Evolutionary conservation across 2,329 filamentous ascomycete species (phyloP).

Genomic region (Thelonectria olida): DNA sequence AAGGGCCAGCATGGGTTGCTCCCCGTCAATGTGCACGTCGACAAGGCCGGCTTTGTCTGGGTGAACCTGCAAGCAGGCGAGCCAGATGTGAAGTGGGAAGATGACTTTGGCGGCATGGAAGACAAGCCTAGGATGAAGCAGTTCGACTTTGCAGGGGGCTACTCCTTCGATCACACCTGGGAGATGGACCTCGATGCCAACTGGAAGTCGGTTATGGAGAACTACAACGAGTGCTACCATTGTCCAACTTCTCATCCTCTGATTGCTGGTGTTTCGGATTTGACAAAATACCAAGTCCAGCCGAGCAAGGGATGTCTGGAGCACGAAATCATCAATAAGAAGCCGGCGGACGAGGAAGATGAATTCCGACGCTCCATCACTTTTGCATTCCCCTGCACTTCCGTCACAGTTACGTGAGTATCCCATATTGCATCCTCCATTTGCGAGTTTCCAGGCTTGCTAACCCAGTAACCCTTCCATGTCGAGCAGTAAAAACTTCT

Average conservation of each 20-base stretch:
- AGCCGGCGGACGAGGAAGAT: slow-evolving; percentile 53
- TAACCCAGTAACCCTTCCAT: too few relatives aligned
- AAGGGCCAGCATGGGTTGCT: slow-evolving; percentile 64
- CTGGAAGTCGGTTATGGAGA: slow-evolving; percentile 68
- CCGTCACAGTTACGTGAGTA: slow-evolving; percentile 58
- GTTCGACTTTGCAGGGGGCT: slow-evolving; percentile 58
- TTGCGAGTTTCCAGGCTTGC: neutral
- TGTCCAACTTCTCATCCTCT: slow-evolving; percentile 67
- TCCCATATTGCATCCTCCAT: neutral
- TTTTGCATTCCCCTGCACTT: slow-evolving; percentile 59
- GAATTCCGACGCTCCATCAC: slow-evolving; percentile 56
- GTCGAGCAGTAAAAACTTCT: slow-evolving; percentile 63
- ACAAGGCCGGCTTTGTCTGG: slow-evolving; percentile 65
- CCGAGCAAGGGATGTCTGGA: slow-evolving; percentile 57
- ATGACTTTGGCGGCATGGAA: slow-evolving; percentile 59
- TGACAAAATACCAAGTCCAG: slow-evolving; percentile 62
- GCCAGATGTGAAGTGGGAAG: slow-evolving; percentile 58
- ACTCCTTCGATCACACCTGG: slow-evolving; percentile 65
- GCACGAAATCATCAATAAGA: slow-evolving; percentile 55
- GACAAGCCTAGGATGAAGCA: slow-evolving; percentile 52
- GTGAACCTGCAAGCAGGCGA: slow-evolving; percentile 61
- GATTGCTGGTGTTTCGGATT: slow-evolving; percentile 62
- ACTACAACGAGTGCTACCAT: slow-evolving; percentile 74
- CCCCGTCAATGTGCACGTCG: slow-evolving; percentile 61
- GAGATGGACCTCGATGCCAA: slow-evolving; percentile 65